Percentiles rank a stretch among this genome's conserved stretches.
Conservation (phyloP, 495 filamentous ascomycete genomes). For the Talaromyces stipitatus region DNA sequence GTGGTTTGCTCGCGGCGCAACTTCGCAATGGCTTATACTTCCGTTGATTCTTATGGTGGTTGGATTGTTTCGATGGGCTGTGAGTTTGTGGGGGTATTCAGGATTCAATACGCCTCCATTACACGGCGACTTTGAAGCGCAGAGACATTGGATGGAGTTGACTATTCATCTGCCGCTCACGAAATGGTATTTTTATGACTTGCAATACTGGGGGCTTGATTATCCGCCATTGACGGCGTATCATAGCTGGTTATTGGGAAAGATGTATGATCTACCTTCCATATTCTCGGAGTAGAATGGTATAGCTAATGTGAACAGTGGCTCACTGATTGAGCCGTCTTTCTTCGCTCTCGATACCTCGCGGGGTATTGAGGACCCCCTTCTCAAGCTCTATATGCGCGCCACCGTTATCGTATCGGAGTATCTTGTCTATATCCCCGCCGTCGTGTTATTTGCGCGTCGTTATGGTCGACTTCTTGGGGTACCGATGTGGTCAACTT, state of each 20-base stretch:
- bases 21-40: conserved; percentile 89
- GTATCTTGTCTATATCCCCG: conserved; percentile 82
- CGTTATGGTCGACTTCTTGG: conserved; percentile 64
- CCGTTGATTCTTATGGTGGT: conserved; percentile 81
- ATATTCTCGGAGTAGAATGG: neutral
- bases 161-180: conserved; percentile 81
- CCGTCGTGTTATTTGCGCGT: conserved; percentile 73
- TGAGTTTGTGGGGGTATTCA: conserved; percentile 93
- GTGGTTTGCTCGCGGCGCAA: conserved; percentile 75
- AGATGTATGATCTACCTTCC: conserved; percentile 46
- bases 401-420: conserved; percentile 84
- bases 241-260: conserved; percentile 89
- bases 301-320: conserved; percentile 33
- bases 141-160: conserved; percentile 98
- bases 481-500: conserved; percentile 68
- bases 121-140: conserved; percentile 95
- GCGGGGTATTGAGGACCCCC: conserved; percentile 68
- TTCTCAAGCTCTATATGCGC: conserved; percentile 90
- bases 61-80: conserved; percentile 89
- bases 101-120: conserved; percentile 78
- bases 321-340: conserved; percentile 62
- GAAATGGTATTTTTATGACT: conserved; percentile 95
- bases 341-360: conserved; percentile 90
- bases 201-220: conserved; percentile 96
- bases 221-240: conserved; percentile 97